Evolutionary conservation across 345 rosid species (phyloP).

Genomic region (Cardiospermum halicacabum): DNA sequence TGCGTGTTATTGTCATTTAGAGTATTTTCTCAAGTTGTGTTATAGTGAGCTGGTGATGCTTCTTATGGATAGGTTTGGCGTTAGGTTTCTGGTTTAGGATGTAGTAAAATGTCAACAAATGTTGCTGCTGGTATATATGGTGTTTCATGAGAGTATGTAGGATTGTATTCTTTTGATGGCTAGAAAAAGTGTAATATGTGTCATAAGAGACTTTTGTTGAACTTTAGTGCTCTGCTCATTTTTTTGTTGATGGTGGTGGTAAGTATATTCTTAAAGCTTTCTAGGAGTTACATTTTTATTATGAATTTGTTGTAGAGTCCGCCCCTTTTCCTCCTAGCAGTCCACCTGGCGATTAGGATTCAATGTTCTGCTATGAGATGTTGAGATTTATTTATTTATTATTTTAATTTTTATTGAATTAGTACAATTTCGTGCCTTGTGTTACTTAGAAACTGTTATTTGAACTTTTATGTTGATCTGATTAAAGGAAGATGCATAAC

Average conservation of each 20-base stretch:
- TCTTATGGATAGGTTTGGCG: background rate
- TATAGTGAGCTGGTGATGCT: background rate
- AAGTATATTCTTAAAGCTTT: background rate
- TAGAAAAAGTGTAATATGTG: background rate
- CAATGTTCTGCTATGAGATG: background rate
- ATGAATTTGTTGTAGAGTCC: background rate
- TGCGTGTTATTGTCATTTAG: too few species aligned
- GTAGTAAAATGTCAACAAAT: background rate
- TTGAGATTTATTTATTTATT: too few species aligned
- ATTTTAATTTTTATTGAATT: background rate
- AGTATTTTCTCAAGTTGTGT: background rate
- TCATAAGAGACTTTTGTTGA: too few species aligned
- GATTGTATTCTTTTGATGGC: background rate
- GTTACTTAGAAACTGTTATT: background rate
- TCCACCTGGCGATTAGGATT: too few species aligned
- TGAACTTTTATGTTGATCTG: constrained; percentile 1
- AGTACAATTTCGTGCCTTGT: background rate
- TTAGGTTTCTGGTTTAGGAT: background rate
- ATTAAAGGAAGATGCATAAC: background rate
- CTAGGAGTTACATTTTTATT: background rate
- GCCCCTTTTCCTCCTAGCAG: too few species aligned
- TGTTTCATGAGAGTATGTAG: background rate
- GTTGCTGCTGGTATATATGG: background rate
- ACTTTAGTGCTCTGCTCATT: too few species aligned
- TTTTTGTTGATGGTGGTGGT: background rate